Evolutionary conservation across 176 grass and related monocot genomes (phyloP), one percentile per base, ranked within the genome.

Genomic region (Triticum monococcum): DNA sequence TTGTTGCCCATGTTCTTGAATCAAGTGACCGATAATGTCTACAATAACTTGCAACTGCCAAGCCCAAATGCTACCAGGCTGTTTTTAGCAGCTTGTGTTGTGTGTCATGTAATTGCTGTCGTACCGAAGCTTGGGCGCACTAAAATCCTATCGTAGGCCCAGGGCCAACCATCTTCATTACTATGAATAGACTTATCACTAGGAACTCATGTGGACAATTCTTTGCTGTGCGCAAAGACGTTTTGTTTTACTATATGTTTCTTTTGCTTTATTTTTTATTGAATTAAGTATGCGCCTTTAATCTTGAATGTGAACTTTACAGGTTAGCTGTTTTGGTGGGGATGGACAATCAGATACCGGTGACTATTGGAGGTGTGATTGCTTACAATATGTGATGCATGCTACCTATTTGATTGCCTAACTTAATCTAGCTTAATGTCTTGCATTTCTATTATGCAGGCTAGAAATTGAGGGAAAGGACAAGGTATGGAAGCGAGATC

Each of bases 281-380:
- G 12, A 74, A 41, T 78, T 41, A 83, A 57, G 35, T 64, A 67
- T 60, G 32, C 0, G 1, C 20, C 71, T 20, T 84, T 14, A 87
- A 50, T 20, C 8, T 83, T 86, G 23, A 11, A 84, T 91, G 57
- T 80, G 66, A 84, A 72, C 46, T 60, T 87, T 69, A 45, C 67
- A 95, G 94, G 89, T 95, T 45, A 93, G 94, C 91, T 93, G 91
- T 87, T 95, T 83, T 89, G 94, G 94, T 59, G 94, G 74, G 5
- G 91, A 95, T 54, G 78, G 36, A 32, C 48, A 85, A 30, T 93
- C 94, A 54, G 94, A 95, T 83, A 93, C 91, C 5, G 89, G 94
- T n/a, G 94, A 95, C 45, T 87, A 93, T 66, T 95, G 94, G 94
- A 83, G 87, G 94, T 95, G 65, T 65, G 74, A 43, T 64, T 73